phyloP scores from a whole-genome alignment of 2,329 filamentous ascomycete genomes.

The Talaromyces sp. region DNA sequence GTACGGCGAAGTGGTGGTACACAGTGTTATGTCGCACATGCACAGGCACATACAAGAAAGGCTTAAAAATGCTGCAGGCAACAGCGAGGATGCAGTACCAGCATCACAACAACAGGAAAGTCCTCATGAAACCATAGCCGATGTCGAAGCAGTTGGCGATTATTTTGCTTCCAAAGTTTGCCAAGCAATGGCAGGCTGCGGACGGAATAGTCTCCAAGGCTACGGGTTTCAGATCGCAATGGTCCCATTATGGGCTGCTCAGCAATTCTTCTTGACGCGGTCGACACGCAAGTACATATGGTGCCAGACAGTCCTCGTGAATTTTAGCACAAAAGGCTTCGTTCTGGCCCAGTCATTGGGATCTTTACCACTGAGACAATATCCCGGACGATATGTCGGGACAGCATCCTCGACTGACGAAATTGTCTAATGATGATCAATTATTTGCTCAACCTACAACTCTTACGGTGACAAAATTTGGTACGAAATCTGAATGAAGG shows the following conservation, averaged over 20 bases:
- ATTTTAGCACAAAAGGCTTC: slow-evolving; percentile 10
- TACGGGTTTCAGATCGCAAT: slow-evolving; percentile 10
- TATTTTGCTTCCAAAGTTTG: slow-evolving; percentile 11
- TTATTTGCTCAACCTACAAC: neutral
- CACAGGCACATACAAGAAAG: neutral
- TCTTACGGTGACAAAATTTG: neutral
- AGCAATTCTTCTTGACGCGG: slow-evolving; percentile 4
- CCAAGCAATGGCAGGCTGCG: slow-evolving; percentile 10
- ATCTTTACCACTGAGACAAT: slow-evolving; percentile 3
- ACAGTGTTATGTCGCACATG: slow-evolving; percentile 8
- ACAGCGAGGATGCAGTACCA: neutral
- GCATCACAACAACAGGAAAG: neutral
- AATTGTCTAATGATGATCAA: neutral
- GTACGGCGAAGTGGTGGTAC: slow-evolving; percentile 11
- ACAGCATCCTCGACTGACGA: neutral
- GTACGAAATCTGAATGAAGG: neutral
- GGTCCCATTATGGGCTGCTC: slow-evolving; percentile 10
- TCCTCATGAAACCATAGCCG: neutral
- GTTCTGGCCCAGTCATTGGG: slow-evolving; percentile 9
- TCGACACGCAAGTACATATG: slow-evolving; percentile 9
- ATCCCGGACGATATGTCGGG: slow-evolving; percentile 9
- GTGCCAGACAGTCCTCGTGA: slow-evolving; percentile 10
- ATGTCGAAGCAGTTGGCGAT: slow-evolving; percentile 6
- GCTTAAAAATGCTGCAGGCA: neutral
- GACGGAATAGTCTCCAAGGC: slow-evolving; percentile 8